These are phyloP conservation scores for Hysterium pulicare DNA, from an alignment of 2,329 filamentous ascomycete species.

Conservation along the genomic window DNA sequence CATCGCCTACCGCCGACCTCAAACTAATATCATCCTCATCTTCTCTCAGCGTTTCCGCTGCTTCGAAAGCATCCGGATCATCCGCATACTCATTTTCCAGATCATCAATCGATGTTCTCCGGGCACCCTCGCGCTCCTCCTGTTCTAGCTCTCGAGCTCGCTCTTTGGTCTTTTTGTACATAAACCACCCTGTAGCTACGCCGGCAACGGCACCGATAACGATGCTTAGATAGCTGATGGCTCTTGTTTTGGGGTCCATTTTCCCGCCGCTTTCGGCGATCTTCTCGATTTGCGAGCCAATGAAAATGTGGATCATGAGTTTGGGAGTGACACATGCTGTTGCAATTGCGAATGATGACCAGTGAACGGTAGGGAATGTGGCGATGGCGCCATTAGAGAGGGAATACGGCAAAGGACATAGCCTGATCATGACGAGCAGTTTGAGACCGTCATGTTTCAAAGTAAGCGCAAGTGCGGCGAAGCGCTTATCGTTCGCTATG, in stretches of 20 bases:
- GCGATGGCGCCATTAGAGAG: constrained; percentile 91
- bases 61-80: constrained; percentile 43
- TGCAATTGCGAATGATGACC: constrained; percentile 71
- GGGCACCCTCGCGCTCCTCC: constrained; percentile 40
- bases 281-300: constrained; percentile 76
- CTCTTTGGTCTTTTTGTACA: constrained; percentile 64
- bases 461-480: constrained; percentile 82
- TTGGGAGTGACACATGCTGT: constrained; percentile 83
- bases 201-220: constrained; percentile 68
- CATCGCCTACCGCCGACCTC: constrained; percentile 47
- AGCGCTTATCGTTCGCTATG: constrained; percentile 79
- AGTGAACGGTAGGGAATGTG: constrained; percentile 84
- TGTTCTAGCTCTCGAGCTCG: constrained; percentile 49
- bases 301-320: constrained; percentile 86
- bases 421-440: constrained; percentile 83
- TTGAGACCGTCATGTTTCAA: constrained; percentile 87
- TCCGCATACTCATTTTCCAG: constrained; percentile 43
- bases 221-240: constrained; percentile 82
- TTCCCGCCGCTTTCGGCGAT: constrained; percentile 79
- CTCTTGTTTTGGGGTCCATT: constrained; percentile 76
- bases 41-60: constrained; percentile 40
- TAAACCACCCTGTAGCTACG: constrained; percentile 72
- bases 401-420: constrained; percentile 90
- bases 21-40: constrained; percentile 52
- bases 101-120: constrained; percentile 29